Conservation (phyloP, 225 moss, liverwort and hornwort genomes). For the Physcomitrellopsis africana region DNA sequence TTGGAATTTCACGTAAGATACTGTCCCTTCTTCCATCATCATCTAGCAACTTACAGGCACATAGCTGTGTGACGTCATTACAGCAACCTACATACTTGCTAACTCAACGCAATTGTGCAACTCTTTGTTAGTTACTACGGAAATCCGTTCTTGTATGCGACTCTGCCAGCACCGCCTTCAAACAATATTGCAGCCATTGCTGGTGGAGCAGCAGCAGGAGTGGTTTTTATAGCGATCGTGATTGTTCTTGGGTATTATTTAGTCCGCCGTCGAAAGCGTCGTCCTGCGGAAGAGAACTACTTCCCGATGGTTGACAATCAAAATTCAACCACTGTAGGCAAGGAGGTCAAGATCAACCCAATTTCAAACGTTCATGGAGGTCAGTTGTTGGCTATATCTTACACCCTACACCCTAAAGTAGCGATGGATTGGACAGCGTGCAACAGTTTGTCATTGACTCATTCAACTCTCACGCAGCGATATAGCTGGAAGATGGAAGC, state of each 20-base stretch:
- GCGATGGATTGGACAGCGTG: no score
- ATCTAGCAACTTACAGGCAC: neutral
- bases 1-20: constrained; percentile 27
- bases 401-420: no score
- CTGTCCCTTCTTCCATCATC: neutral
- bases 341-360: neutral
- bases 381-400: neutral
- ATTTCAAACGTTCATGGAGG: neutral
- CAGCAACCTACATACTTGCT: neutral
- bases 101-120: neutral
- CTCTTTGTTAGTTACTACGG: constrained; percentile 11
- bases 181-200: constrained; percentile 21
- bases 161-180: neutral
- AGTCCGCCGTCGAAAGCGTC: neutral
- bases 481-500: no score
- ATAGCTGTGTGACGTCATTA: neutral
- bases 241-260: neutral
- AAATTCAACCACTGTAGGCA: neutral
- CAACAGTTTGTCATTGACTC: no score
- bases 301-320: no score
- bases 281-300: neutral
- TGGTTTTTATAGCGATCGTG: neutral
- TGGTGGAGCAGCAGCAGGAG: neutral
- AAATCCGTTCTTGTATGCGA: neutral
- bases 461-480: no score